Conservation (phyloP, 2,329 filamentous ascomycete genomes). For the Penicillium thymicola region DNA sequence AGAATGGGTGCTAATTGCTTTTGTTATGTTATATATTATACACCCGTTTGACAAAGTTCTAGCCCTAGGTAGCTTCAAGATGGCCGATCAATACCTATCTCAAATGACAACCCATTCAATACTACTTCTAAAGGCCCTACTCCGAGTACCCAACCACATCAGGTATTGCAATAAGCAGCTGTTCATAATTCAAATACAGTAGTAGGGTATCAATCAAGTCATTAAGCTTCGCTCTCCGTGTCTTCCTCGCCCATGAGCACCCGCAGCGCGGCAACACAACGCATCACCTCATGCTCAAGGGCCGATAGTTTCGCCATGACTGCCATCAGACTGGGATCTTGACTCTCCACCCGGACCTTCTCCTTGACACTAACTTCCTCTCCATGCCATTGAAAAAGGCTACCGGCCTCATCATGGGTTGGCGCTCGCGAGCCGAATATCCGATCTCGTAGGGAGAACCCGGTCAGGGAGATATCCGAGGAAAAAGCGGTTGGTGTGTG, state of each 20-base stretch:
- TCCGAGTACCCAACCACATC: not conserved
- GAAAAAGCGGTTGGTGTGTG: constrained; percentile 65
- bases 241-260: constrained; percentile 71
- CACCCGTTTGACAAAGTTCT: not conserved
- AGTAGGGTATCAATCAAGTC: constrained; percentile 2
- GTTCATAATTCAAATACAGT: not conserved
- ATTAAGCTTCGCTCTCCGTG: constrained; percentile 34
- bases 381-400: constrained; percentile 66
- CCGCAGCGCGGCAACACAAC: constrained; percentile 68
- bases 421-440: constrained; percentile 52
- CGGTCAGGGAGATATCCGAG: constrained; percentile 60
- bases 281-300: constrained; percentile 67
- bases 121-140: not conserved
- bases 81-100: not conserved
- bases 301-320: constrained; percentile 79
- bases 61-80: not conserved
- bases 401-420: constrained; percentile 77
- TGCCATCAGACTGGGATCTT: constrained; percentile 81
- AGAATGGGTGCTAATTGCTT: too few species aligned
- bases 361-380: constrained; percentile 81
- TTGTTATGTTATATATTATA: too few species aligned
- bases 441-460: constrained; percentile 58
- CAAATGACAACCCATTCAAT: not conserved
- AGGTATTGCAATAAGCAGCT: not conserved
- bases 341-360: constrained; percentile 83